These are phyloP conservation scores for Porpolomopsis calyptriformis DNA, from an alignment of 768 basidiomycete genomes.

Conservation along the genomic window DNA sequence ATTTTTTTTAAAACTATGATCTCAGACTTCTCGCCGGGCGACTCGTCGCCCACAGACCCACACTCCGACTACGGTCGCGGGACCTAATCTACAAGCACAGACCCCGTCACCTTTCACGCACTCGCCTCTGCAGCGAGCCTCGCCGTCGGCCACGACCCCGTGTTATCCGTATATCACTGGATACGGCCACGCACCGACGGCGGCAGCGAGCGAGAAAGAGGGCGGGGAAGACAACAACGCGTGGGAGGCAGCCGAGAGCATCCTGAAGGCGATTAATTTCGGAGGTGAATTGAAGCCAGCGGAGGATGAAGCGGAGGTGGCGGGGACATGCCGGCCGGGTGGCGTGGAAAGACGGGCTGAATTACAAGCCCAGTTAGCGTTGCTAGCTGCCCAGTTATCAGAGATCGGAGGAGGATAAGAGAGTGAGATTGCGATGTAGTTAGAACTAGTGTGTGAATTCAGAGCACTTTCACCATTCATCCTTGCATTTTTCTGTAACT, in stretches of 20 bases:
- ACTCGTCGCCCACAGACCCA: slow-evolving; percentile 72
- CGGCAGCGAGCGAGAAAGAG: too few species aligned
- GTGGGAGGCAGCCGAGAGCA: slow-evolving; percentile 70
- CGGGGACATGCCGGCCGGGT: not conserved
- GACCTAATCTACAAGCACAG: slow-evolving; percentile 12
- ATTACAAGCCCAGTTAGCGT: slow-evolving; percentile 61
- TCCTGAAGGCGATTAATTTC: slow-evolving; percentile 69
- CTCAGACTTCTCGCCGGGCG: slow-evolving; percentile 62
- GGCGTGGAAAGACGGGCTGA: slow-evolving; percentile 40
- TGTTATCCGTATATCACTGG: too few species aligned
- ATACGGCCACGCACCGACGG: too few species aligned
- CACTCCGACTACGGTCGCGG: slow-evolving; percentile 13
- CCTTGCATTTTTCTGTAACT: slow-evolving; percentile 3
- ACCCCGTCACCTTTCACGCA: slow-evolving; percentile 51
- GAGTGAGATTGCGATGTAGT: slow-evolving; percentile 4
- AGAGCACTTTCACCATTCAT: slow-evolving; percentile 7
- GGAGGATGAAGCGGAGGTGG: slow-evolving; percentile 19
- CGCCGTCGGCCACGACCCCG: too few species aligned
- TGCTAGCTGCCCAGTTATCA: slow-evolving; percentile 61
- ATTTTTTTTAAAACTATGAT: not conserved
- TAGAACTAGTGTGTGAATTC: slow-evolving; percentile 10
- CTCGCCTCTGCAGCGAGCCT: slow-evolving; percentile 34
- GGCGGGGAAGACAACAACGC: slow-evolving; percentile 36
- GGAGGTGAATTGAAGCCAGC: slow-evolving; percentile 36
- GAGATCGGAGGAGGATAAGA: slow-evolving; percentile 45